Percentiles rank a stretch among this genome's conserved stretches.
Conservation (phyloP, 352 stramenopile genomes). For the Elongisporangium prolatum region DNA sequence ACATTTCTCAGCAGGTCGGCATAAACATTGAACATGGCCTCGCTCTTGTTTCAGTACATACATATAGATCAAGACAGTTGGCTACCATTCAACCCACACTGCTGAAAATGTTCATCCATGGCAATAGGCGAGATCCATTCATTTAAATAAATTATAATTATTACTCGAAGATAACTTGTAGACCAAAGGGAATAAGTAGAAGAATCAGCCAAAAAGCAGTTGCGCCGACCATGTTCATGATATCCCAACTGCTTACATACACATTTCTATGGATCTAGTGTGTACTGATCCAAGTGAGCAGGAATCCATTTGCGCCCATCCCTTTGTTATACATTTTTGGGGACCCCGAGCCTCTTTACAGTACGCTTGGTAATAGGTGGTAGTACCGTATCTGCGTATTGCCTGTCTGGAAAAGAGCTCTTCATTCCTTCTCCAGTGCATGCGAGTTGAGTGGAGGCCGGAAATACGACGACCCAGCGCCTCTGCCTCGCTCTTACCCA, state of each 20-base stretch:
- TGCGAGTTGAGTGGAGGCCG: neutral
- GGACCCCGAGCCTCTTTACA: neutral
- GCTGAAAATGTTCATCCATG: neutral
- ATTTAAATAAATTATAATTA: no score
- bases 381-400: neutral
- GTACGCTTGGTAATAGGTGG: neutral
- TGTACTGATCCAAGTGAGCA: neutral
- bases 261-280: neutral
- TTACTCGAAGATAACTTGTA: no score
- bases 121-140: no score
- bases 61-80: neutral
- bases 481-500: neutral
- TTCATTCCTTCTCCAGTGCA: neutral
- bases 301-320: neutral
- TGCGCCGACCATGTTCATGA: neutral
- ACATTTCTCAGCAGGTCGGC: neutral
- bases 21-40: neutral
- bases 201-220: neutral
- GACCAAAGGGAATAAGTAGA: neutral
- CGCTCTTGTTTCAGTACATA: neutral
- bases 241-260: neutral
- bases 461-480: neutral
- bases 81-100: neutral
- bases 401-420: neutral
- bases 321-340: neutral